These are phyloP conservation scores for Fusarium caatingaense DNA, from an alignment of 2,329 filamentous ascomycete species.

Conservation along the genomic window DNA sequence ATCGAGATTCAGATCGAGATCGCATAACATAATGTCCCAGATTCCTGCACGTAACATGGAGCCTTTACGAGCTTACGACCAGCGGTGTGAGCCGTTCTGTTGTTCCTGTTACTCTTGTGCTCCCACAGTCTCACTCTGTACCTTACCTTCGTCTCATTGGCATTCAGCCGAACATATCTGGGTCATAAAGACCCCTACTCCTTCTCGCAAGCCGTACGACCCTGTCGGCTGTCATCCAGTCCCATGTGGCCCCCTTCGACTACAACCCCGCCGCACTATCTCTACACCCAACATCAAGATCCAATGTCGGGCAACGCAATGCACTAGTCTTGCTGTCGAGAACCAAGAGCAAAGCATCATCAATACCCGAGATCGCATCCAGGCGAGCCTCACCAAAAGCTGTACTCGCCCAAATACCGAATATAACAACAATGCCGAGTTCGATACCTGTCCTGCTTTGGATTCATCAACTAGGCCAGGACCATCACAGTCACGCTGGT, in stretches of 20 bases:
- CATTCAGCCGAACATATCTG: not conserved
- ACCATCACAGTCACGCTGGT: not conserved
- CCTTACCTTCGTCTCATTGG: not conserved
- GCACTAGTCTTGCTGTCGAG: not conserved
- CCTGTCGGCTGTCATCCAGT: not conserved
- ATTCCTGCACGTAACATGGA: too few species aligned
- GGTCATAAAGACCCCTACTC: not conserved
- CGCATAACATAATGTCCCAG: too few species aligned
- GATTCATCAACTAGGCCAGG: not conserved
- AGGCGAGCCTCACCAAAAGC: not conserved
- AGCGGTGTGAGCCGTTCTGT: too few species aligned
- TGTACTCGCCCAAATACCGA: not conserved
- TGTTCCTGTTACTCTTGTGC: not conserved
- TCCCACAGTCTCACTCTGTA: not conserved
- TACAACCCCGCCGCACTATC: not conserved
- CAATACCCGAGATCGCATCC: not conserved
- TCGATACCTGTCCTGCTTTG: not conserved
- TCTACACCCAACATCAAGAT: not conserved
- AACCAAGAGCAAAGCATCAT: not conserved
- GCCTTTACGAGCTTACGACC: too few species aligned
- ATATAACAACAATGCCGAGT: not conserved
- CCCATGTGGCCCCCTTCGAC: not conserved
- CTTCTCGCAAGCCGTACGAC: not conserved
- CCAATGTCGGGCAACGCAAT: not conserved
- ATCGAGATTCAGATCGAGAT: too few species aligned